Evolutionary conservation across 306 rosid species (phyloP), one percentile per base, ranked within the genome.

Genomic region (Medicago lupulina): DNA sequence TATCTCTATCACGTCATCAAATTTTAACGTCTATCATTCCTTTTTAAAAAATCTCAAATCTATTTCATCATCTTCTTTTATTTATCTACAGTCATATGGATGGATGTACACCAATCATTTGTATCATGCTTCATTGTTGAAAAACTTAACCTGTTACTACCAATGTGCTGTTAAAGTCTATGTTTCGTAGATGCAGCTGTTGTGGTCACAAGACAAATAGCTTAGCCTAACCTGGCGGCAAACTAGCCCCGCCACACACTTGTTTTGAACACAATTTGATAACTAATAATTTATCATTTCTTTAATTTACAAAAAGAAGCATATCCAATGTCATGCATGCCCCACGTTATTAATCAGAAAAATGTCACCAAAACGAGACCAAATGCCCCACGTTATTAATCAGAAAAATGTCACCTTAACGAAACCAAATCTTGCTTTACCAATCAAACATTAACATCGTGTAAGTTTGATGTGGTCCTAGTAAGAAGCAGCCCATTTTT

Each of bases 241-340:
- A 70, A 69, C 12, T 57, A 75, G 64, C 79, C 50, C n/a, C 25
- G 59, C 83, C 85, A 78, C 85, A 83, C 79, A 78, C 81, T 65
- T 81, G 83, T 61, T 67, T 74, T 79, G 67, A 65, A 67, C 49
- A 9, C 18, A 73, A 40, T 31, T 62, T 41, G 70, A 60, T 51
- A 4, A 63, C 34, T 2, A 53, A 58, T 16, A 21, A 21, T 21
- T 54, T 18, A 55, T 75, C 84, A 47, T 47, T 72, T 80, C 59
- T 39, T 36, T 23, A 23, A 64, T 71, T 39, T 16, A 51, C 28
- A 6, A 58, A 51, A 60, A 38, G 15, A 68, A 53, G 36, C 72
- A 31, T 81, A 62, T 74, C 55, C 61, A 57, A 13, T 31, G 34
- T 65, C 70, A 40, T 41, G 34, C 79, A 77, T 38, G 66, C 58